Evolutionary conservation across 306 rosid genomes (phyloP), one percentile per base, ranked within the genome.

Genomic region (Fragaria ananassa): DNA sequence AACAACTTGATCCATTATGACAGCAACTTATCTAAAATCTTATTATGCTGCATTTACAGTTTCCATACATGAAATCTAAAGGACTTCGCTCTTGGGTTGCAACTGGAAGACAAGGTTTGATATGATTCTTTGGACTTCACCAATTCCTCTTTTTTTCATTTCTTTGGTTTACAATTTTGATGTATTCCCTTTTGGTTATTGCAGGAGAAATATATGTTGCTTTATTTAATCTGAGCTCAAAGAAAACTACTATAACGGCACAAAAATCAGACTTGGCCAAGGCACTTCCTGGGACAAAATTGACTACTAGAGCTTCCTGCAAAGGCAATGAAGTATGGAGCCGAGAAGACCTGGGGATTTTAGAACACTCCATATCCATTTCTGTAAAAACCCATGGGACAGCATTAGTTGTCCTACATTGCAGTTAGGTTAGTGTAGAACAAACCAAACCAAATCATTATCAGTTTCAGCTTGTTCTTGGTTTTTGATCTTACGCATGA

Each of bases 21-120:
- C 80, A 51, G 68, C 41, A 63, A 15, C 23, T 15, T 35, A 68
- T 42, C 25, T 35, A 31, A 78, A 54, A 23, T 71, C 21, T n/a
- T n/a, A 17, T 68, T 44, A 73, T 72, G 53, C 56, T 83, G 74
- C 80, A 61, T 85, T 85, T 80, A 58, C 91, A 95, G 99, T 88
- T 92, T 84, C 86, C 88, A 71, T 76, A 85, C 62, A 21, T 85
- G 77, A 72, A 10, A 74, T 35, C 81, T n/a, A 72, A 74, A 12
- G 99, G 92, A 54, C 64, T 86, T 75, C 92, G 90, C 68, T 87
- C 97, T 44, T 95, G 99, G 99, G 73, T 92, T 76, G 99, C 99
- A 31, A 88, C 83, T 0, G 99, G 99, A 80, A 83, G 90, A 80
- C 78, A 63, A 83, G 97, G 97, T 91, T 35, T 34, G 46, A 64